A percentile compares a stretch with the other conserved stretches of the same genome.
Evolutionary conservation across 345 rosid genomes (phyloP).

Genomic region (Eucalyptus urophylla): DNA sequence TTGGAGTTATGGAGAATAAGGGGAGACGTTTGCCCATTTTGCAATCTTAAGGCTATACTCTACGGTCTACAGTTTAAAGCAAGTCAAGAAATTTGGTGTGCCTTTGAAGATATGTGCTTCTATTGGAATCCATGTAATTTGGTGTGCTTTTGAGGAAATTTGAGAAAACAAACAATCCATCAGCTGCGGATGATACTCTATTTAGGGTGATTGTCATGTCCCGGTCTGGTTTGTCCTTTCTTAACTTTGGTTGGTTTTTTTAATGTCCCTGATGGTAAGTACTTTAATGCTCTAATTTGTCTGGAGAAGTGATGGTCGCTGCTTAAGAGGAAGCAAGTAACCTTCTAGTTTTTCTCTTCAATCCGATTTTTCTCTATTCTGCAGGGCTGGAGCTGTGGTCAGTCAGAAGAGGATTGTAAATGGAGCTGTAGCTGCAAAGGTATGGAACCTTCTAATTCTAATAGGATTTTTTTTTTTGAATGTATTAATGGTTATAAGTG

Average conservation of each 20-base stretch:
- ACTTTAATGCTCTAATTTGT: background rate
- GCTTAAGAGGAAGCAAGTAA: background rate
- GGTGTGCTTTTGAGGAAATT: background rate
- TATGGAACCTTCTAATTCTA: background rate
- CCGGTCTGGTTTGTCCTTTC: background rate
- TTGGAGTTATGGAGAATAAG: background rate
- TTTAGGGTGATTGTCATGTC: background rate
- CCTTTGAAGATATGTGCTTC: background rate
- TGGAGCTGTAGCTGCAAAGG: constrained; percentile 41
- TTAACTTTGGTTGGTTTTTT: background rate
- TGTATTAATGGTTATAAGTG: background rate
- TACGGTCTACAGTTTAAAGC: background rate
- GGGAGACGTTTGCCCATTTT: background rate
- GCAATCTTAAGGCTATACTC: background rate
- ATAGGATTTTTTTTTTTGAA: background rate
- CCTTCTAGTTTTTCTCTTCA: constrained; percentile 5
- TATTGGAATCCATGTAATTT: background rate
- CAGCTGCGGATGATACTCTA: background rate
- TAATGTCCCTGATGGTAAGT: background rate
- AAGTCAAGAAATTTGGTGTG: background rate
- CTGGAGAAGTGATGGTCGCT: background rate
- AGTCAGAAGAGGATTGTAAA: constrained; percentile 20
- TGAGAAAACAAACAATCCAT: background rate
- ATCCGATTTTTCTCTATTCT: constrained; percentile 1
- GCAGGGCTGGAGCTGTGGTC: constrained; percentile 35